Conservation (phyloP, 192 early-diverging fungal species). For the Backusella sp. region DNA sequence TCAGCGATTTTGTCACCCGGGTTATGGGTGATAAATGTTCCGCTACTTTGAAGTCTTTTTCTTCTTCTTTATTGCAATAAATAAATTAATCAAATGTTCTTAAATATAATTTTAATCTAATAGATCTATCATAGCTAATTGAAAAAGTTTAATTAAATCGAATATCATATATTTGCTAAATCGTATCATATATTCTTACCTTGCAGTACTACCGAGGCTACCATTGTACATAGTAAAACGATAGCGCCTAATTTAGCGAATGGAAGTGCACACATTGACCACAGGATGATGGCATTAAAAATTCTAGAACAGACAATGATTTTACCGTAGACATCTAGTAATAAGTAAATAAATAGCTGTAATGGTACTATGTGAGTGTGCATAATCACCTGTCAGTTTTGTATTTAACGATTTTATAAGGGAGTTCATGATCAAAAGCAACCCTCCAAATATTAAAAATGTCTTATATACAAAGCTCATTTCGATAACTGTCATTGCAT, state of each 20-base stretch:
- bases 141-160: not conserved
- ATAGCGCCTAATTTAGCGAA: constrained; percentile 29
- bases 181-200: not conserved
- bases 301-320: constrained; percentile 30
- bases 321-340: constrained; percentile 30
- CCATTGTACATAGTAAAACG: constrained; percentile 25
- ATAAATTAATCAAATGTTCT: not conserved
- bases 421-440: constrained; percentile 29
- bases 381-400: constrained; percentile 28
- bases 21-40: not conserved
- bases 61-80: not conserved
- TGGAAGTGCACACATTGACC: constrained; percentile 34
- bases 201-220: constrained; percentile 29
- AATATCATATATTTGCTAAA: not conserved
- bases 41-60: not conserved
- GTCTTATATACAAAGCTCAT: constrained; percentile 38
- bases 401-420: constrained; percentile 38
- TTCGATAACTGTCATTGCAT: constrained; percentile 19
- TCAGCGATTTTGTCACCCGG: not conserved
- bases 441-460: constrained; percentile 33
- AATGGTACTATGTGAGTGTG: not conserved
- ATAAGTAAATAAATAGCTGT: not conserved
- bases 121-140: not conserved
- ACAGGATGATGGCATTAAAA: constrained; percentile 24
- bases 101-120: not conserved